A percentile compares a stretch with the other conserved stretches of the same genome.
phyloP scores from a whole-genome alignment of 1,139 yeast genomes.

The Geotrichum europaeum region DNA sequence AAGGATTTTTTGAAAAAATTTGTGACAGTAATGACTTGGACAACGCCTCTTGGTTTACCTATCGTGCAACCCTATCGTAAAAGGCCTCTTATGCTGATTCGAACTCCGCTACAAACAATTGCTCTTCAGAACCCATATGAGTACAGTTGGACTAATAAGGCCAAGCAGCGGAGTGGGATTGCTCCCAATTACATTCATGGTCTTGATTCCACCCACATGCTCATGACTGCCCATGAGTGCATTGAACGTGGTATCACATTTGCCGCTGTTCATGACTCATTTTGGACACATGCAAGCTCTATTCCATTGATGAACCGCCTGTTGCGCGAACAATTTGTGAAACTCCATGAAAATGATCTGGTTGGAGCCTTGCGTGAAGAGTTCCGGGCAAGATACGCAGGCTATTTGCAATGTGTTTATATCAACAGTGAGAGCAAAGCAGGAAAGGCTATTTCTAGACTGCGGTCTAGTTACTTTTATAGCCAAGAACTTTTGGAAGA shows the following conservation, averaged over 20 bases:
- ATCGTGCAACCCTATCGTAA: constrained; percentile 90
- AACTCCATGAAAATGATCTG: constrained; percentile 61
- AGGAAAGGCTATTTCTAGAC: constrained; percentile 19
- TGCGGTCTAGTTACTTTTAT: constrained; percentile 11
- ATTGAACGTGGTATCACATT: constrained; percentile 51
- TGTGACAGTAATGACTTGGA: constrained; percentile 85
- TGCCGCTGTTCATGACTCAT: constrained; percentile 94
- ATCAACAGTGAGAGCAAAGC: constrained; percentile 44
- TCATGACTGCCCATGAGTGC: constrained; percentile 67
- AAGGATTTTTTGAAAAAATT: constrained; percentile 41
- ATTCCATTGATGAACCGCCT: constrained; percentile 58
- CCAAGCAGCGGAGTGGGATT: constrained; percentile 80
- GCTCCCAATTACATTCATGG: constrained; percentile 94
- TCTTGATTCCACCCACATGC: constrained; percentile 91
- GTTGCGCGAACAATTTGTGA: constrained; percentile 69
- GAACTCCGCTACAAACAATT: constrained; percentile 67
- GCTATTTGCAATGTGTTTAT: constrained; percentile 48
- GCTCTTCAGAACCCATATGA: constrained; percentile 72
- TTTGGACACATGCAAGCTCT: constrained; percentile 90
- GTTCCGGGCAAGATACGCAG: constrained; percentile 66
- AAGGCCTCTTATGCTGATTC: constrained; percentile 49
- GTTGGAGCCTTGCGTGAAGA: constrained; percentile 64
- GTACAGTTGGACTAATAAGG: constrained; percentile 63
- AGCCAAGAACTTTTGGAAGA: neutral
- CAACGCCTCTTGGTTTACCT: constrained; percentile 81